Evolutionary conservation across 441 rosid genomes (phyloP).

Genomic region (Erysimum pusillum): DNA sequence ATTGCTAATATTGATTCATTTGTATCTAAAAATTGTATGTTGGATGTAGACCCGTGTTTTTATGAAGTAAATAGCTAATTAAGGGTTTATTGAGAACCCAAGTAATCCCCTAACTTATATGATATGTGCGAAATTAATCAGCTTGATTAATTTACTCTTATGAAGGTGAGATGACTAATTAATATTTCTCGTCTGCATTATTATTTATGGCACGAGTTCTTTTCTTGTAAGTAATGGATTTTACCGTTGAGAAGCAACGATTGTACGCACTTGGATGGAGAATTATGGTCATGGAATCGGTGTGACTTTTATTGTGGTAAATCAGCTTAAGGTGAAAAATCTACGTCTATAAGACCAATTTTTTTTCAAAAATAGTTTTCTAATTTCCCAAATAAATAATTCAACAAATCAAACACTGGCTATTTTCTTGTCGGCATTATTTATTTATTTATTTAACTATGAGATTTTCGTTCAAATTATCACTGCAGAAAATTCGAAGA

Average conservation of each 20-base stretch:
- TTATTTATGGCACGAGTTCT: conserved; percentile 19
- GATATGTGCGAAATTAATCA: neutral
- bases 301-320: no score
- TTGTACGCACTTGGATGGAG: no score
- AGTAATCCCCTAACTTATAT: conserved; percentile 12
- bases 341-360: no score
- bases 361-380: no score
- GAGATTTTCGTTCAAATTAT: no score
- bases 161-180: neutral
- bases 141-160: neutral
- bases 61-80: neutral
- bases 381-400: no score
- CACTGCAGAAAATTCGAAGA: no score
- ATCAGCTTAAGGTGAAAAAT: no score
- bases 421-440: no score
- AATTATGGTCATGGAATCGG: no score
- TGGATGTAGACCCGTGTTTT: conserved; percentile 5
- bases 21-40: conserved; percentile 8
- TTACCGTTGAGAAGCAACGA: neutral
- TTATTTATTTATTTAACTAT: no score
- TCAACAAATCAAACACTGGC: no score
- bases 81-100: conserved; percentile 15
- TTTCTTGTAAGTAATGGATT: conserved; percentile 18
- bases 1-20: neutral
- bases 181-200: neutral